phyloP scores from a whole-genome alignment of 345 rosid species.

The Populus euphratica region DNA sequence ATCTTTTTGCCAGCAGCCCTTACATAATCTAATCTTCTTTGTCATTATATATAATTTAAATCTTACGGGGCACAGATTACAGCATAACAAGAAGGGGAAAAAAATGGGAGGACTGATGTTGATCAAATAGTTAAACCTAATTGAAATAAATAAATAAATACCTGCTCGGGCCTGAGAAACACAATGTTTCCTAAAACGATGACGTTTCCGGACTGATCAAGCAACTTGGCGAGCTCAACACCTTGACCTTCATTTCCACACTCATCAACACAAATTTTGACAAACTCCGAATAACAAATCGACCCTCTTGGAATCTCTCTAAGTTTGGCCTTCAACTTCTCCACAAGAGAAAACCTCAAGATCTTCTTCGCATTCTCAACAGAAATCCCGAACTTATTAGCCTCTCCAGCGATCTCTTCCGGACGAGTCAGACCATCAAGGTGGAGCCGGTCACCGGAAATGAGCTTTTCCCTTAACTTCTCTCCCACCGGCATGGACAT shows the following conservation, averaged over 20 bases:
- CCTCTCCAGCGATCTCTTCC: background rate
- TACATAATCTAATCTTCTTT: too few relatives aligned
- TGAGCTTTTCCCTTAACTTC: conserved; percentile 45
- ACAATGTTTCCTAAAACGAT: conserved; percentile 67
- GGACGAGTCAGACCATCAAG: conserved; percentile 23
- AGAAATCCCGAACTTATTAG: conserved; percentile 26
- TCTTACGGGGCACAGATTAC: background rate
- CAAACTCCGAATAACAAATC: conserved; percentile 46
- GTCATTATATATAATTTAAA: too few relatives aligned
- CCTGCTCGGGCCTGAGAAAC: conserved; percentile 79
- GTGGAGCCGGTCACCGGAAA: conserved; percentile 16
- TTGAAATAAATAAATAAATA: conserved; percentile 6
- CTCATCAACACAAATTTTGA: conserved; percentile 44
- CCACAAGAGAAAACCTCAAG: conserved; percentile 49
- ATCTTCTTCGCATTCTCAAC: conserved; percentile 57
- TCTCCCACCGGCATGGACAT: conserved; percentile 50
- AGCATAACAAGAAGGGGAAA: too few relatives aligned
- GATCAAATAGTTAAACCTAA: background rate
- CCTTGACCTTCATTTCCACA: conserved; percentile 56
- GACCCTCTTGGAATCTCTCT: conserved; percentile 45
- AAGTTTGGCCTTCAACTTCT: conserved; percentile 57
- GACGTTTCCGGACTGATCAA: conserved; percentile 69
- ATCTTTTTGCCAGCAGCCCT: too few relatives aligned
- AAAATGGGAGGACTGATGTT: too few relatives aligned
- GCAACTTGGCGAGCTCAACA: conserved; percentile 45